Base-by-base conservation (phyloP, 31 red algal species). In the Endocladia muricata region DNA sequence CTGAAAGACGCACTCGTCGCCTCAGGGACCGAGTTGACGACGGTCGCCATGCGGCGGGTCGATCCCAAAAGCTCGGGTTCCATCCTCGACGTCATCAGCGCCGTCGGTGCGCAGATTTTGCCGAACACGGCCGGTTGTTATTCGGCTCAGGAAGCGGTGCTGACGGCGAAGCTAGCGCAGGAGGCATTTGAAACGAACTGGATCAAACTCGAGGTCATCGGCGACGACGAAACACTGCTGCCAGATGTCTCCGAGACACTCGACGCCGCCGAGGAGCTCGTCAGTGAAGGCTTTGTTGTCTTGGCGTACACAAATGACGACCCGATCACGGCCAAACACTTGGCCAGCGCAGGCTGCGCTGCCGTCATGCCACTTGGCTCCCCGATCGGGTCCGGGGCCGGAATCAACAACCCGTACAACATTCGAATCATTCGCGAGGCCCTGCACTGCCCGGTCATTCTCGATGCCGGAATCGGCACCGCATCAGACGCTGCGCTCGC, bases 61-160 rank as follows among this genome's bases (percentile, higher is more conserved):
- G 9, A 63, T 9, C 59, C 13, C 13, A 63, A 63, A 26, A 51
- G 44, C 44, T 13, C 11, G 44, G 44, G 11, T 13, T 9, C 11
- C 9, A 11, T 63, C 28, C 59, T 63, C 13, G 59, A 26, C 26
- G 26, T 63, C 26, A 26, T 63, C 17, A n/a, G 9, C 13, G n/a
- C 9, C 59, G 13, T 30, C 8, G 59, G 26, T 9, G 17, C 26
- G 17, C 13, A n/a, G 11, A 63, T 63, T 26, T 26, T 63, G 26
- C 59, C 59, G 8, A 63, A 63, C 23, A 63, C 59, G 17, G 59
- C 59, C 28, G 59, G 59, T 9, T 63, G 59, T 30, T 26, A 63
- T 26, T 22, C 17, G 15, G 13, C 26, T 22, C 8, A 63, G 28
- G 59, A 63, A 26, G 59, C 59, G 26, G 11, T 26, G 15, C 9